These are phyloP conservation scores for Xylariaceae sp. DNA, from an alignment of 2,329 filamentous ascomycete species.

Conservation along the genomic window DNA sequence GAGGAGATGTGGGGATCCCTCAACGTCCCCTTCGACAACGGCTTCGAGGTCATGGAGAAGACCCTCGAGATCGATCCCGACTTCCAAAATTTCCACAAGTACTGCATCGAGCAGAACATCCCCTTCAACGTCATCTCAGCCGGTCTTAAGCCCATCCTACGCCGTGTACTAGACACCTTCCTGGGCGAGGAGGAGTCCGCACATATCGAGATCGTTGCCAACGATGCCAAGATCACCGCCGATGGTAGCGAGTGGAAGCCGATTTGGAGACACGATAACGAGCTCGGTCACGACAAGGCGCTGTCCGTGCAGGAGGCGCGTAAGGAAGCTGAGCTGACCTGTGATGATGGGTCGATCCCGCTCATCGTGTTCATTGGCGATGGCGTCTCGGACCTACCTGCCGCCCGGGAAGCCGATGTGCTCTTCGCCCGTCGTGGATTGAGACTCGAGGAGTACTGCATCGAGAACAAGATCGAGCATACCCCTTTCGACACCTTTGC, in stretches of 20 bases:
- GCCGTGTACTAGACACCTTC: constrained; percentile 60
- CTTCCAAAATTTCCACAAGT: constrained; percentile 61
- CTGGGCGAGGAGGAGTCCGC: constrained; percentile 56
- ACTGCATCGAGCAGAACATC: constrained; percentile 58
- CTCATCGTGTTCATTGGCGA: constrained; percentile 68
- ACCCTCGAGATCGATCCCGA: constrained; percentile 60
- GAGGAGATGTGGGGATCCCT: constrained; percentile 69
- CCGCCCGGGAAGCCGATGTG: constrained; percentile 62
- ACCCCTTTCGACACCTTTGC: constrained; percentile 63
- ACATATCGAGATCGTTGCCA: constrained; percentile 64
- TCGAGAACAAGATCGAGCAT: constrained; percentile 57
- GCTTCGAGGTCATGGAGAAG: constrained; percentile 61
- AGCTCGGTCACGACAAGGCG: constrained; percentile 65
- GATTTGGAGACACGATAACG: constrained; percentile 61
- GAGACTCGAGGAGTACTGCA: constrained; percentile 62
- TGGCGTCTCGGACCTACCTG: constrained; percentile 63
- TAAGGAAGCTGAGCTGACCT: constrained; percentile 43
- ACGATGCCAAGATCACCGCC: constrained; percentile 56
- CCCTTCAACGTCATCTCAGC: constrained; percentile 69
- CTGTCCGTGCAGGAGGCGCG: constrained; percentile 60
- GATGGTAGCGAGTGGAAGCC: constrained; percentile 61
- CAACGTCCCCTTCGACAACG: constrained; percentile 63
- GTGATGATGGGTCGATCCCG: constrained; percentile 58
- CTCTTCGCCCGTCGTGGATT: constrained; percentile 64
- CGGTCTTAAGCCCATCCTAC: constrained; percentile 60